phyloP scores from a whole-genome alignment of 768 basidiomycete genomes.

The Pleurotus cornucopiae region DNA sequence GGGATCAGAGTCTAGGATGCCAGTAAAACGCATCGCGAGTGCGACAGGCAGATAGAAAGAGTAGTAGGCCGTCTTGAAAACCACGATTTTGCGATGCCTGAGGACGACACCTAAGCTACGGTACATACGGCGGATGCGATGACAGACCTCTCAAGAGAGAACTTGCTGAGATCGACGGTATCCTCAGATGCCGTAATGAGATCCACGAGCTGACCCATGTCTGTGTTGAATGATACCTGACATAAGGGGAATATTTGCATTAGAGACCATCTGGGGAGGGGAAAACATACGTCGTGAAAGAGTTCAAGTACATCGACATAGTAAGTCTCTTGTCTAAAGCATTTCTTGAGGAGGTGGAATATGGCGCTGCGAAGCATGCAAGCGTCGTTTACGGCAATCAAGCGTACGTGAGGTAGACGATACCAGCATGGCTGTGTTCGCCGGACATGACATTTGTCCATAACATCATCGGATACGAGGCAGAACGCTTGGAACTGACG shows the following conservation, averaged over 20 bases:
- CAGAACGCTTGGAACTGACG: slow-evolving; percentile 90
- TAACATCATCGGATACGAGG: slow-evolving; percentile 94
- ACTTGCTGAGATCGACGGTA: slow-evolving; percentile 77
- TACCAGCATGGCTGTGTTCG: slow-evolving; percentile 96
- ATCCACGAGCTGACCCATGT: slow-evolving; percentile 93
- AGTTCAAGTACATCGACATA: slow-evolving; percentile 88
- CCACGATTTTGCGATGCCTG: slow-evolving; percentile 87
- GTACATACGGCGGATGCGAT: background rate
- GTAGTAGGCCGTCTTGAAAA: slow-evolving; percentile 97
- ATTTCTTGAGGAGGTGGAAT: slow-evolving; percentile 79
- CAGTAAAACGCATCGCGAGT: slow-evolving; percentile 80
- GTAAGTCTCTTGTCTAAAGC: slow-evolving; percentile 75
- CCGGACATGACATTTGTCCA: slow-evolving; percentile 93
- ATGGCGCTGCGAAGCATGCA: slow-evolving; percentile 95
- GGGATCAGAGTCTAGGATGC: slow-evolving; percentile 47
- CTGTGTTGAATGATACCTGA: slow-evolving; percentile 75
- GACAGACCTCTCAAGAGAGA: slow-evolving; percentile 78
- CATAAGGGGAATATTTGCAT: background rate
- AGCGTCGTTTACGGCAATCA: slow-evolving; percentile 91
- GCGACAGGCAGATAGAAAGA: slow-evolving; percentile 98
- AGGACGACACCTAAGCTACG: background rate
- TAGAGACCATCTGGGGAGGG: background rate
- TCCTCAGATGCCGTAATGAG: slow-evolving; percentile 93
- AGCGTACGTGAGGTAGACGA: slow-evolving; percentile 55
- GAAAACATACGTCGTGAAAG: slow-evolving; percentile 59